phyloP scores from a whole-genome alignment of 805 yeast species.

The Myxozyma mucilagina region DNA sequence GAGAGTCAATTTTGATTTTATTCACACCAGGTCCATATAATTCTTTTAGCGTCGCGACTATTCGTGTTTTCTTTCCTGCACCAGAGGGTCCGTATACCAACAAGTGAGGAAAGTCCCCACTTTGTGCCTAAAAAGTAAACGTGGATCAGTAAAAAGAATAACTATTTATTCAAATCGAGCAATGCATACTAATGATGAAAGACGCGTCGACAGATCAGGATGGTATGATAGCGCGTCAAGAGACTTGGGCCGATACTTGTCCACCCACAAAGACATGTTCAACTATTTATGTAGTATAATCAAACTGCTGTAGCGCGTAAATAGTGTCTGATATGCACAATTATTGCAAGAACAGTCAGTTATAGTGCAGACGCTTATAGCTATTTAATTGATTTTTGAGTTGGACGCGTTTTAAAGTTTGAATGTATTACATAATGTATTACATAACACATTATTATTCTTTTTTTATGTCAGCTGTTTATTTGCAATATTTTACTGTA shows the following conservation, averaged over 20 bases:
- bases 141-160: slow-evolving; percentile 15
- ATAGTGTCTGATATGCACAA: background rate
- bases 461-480: background rate
- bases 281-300: no score
- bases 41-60: slow-evolving; percentile 72
- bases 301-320: background rate
- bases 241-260: slow-evolving; percentile 79
- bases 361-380: no score
- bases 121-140: slow-evolving; percentile 43
- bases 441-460: background rate
- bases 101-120: slow-evolving; percentile 91
- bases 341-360: no score
- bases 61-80: slow-evolving; percentile 94
- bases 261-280: slow-evolving; percentile 93
- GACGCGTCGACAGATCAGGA: slow-evolving; percentile 58
- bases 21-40: slow-evolving; percentile 82
- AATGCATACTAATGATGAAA: slow-evolving; percentile 55
- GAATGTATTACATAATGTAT: background rate
- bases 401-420: background rate
- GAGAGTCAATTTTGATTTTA: slow-evolving; percentile 83
- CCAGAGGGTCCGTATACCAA: slow-evolving; percentile 95
- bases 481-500: no score
- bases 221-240: slow-evolving; percentile 69
- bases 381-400: no score
- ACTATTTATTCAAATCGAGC: background rate